These are phyloP conservation scores for Hypocrella siamensis DNA, from an alignment of 2,329 filamentous ascomycete genomes.

Conservation along the genomic window DNA sequence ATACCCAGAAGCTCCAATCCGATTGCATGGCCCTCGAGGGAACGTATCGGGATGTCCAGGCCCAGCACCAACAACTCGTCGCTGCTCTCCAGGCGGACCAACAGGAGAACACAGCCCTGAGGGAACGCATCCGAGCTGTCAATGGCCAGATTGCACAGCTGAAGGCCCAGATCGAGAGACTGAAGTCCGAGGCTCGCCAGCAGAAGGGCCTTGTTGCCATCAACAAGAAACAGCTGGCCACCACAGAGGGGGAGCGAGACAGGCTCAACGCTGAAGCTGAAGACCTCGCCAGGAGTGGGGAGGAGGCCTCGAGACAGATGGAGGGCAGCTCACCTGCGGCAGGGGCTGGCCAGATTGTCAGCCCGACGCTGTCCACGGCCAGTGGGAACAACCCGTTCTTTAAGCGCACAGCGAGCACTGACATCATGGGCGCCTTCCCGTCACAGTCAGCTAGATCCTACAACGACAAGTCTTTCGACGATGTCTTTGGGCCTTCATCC, in stretches of 20 bases:
- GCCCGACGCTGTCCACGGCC: slow-evolving; percentile 50
- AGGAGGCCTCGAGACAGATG: slow-evolving; percentile 38
- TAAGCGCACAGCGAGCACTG: slow-evolving; percentile 48
- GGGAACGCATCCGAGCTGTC: slow-evolving; percentile 71
- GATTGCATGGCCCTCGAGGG: slow-evolving; percentile 76
- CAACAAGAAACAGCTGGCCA: slow-evolving; percentile 93
- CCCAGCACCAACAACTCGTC: slow-evolving; percentile 62
- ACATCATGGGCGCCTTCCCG: slow-evolving; percentile 39
- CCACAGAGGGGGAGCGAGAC: slow-evolving; percentile 76
- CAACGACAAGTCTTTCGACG: slow-evolving; percentile 63
- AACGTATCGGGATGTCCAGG: slow-evolving; percentile 64
- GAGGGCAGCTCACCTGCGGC: slow-evolving; percentile 34
- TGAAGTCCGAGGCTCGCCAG: slow-evolving; percentile 80
- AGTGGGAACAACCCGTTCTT: slow-evolving; percentile 95
- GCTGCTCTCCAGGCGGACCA: slow-evolving; percentile 71
- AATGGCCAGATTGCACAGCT: slow-evolving; percentile 73
- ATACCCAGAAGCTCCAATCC: slow-evolving; percentile 70
- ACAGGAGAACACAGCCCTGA: slow-evolving; percentile 70
- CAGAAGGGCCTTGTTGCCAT: slow-evolving; percentile 95
- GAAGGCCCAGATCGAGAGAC: slow-evolving; percentile 83
- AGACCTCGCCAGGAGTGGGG: slow-evolving; percentile 46
- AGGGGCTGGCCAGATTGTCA: slow-evolving; percentile 38
- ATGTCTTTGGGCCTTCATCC: slow-evolving; percentile 65
- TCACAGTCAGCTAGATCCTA: slow-evolving; percentile 30
- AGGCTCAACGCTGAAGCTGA: slow-evolving; percentile 71